Conservation (phyloP, 176 grass and related monocot species). For the Phragmites australis region DNA sequence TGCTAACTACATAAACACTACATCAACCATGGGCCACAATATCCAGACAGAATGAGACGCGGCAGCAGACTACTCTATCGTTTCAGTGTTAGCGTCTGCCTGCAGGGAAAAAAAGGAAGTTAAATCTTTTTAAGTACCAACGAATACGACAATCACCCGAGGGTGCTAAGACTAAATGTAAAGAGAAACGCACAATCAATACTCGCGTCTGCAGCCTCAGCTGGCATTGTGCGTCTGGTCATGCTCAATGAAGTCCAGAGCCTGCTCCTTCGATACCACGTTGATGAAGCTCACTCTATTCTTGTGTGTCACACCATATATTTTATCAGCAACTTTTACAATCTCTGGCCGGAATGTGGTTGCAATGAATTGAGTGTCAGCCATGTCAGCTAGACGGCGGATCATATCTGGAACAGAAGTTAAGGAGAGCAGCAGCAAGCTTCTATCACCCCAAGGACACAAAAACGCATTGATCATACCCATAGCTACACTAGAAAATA, state of each 20-base stretch:
- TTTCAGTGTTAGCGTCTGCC: constrained; percentile 22
- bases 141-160: background rate
- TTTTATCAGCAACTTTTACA: constrained; percentile 87
- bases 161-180: background rate
- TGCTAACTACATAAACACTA: constrained; percentile 43
- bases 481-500: constrained; percentile 1
- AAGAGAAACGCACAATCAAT: constrained; percentile 1
- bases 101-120: background rate
- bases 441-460: background rate
- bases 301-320: constrained; percentile 94
- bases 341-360: constrained; percentile 90
- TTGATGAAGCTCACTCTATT: constrained; percentile 89
- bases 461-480: background rate
- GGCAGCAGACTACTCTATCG: background rate
- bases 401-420: constrained; percentile 76
- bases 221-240: constrained; percentile 84
- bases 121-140: background rate
- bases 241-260: constrained; percentile 95
- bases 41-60: background rate
- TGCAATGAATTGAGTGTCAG: constrained; percentile 89
- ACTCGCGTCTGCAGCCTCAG: constrained; percentile 24
- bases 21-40: background rate
- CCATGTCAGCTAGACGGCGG: constrained; percentile 68
- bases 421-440: constrained; percentile 45
- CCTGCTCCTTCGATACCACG: constrained; percentile 79